phyloP scores from a whole-genome alignment of 176 grass and related monocot genomes.

The Elaeis guineensis region DNA sequence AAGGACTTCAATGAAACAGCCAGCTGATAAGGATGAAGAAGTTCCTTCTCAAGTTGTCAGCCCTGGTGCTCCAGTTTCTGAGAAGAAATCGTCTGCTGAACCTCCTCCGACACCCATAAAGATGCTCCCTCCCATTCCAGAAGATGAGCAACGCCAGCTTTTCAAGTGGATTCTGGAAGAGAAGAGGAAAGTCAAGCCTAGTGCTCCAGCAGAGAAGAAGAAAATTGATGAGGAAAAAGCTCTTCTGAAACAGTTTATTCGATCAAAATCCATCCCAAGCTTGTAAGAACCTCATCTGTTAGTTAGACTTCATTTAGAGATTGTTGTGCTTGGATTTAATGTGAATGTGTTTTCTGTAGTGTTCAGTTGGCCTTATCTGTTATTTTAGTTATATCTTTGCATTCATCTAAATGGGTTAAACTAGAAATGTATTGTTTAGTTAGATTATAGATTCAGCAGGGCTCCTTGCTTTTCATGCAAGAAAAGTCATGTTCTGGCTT shows the following conservation, averaged over 20 bases:
- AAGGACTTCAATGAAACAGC: conserved; percentile 34
- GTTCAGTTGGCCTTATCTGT: too few relatives aligned
- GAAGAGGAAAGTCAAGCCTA: conserved; percentile 65
- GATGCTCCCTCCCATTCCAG: conserved; percentile 45
- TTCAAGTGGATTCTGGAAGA: conserved; percentile 93
- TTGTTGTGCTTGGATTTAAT: too few relatives aligned
- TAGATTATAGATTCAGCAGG: too few relatives aligned
- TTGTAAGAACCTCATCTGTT: conserved; percentile 32
- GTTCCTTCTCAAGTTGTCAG: conserved; percentile 10
- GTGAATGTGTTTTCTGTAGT: too few relatives aligned
- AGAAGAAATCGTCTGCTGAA: conserved; percentile 9
- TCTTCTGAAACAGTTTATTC: conserved; percentile 81
- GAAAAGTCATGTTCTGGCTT: too few relatives aligned
- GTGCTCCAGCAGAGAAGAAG: conserved; percentile 43
- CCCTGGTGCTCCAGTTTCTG: conserved; percentile 10
- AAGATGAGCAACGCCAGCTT: conserved; percentile 60
- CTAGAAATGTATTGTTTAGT: too few relatives aligned
- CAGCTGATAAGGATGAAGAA: conserved; percentile 41
- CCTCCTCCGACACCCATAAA: conserved; percentile 24
- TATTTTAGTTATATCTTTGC: too few relatives aligned
- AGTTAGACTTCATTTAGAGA: background rate
- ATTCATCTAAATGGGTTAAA: too few relatives aligned
- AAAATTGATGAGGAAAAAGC: conserved; percentile 79
- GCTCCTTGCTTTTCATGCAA: too few relatives aligned
- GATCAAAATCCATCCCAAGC: conserved; percentile 34